Conservation (phyloP, 2,329 filamentous ascomycete species). For the Aspergillus sp. region DNA sequence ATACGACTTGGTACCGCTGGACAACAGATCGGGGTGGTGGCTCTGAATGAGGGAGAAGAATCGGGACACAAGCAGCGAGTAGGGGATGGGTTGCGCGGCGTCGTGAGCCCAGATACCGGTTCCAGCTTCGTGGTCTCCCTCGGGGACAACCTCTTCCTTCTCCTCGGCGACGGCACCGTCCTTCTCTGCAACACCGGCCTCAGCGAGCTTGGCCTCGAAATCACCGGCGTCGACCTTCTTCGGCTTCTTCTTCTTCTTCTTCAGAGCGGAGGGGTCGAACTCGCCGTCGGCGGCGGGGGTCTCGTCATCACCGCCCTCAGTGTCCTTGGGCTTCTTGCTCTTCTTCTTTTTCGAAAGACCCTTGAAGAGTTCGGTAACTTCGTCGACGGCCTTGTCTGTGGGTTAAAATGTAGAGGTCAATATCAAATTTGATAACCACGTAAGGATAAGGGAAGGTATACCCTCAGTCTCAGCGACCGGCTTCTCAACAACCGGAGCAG, state of each 20-base stretch:
- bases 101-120: constrained; percentile 91
- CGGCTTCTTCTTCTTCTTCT: constrained; percentile 78
- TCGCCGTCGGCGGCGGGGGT: constrained; percentile 57
- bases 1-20: constrained; percentile 88
- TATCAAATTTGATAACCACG: neutral
- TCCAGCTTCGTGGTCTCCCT: constrained; percentile 80
- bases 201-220: constrained; percentile 67
- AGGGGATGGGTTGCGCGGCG: constrained; percentile 74
- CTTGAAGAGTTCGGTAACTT: constrained; percentile 68
- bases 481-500: constrained; percentile 71
- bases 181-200: constrained; percentile 62
- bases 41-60: constrained; percentile 95
- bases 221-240: constrained; percentile 63
- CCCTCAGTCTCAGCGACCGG: constrained; percentile 57
- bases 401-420: constrained; percentile 23
- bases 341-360: constrained; percentile 76
- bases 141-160: constrained; percentile 57
- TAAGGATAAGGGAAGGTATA: constrained; percentile 24
- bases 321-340: constrained; percentile 61
- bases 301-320: constrained; percentile 52
- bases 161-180: constrained; percentile 59
- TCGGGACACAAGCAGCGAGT: constrained; percentile 80
- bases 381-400: constrained; percentile 61
- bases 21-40: constrained; percentile 94
- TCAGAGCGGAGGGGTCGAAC: constrained; percentile 68